These are phyloP conservation scores for Gamsiella multidivaricata DNA, from an alignment of 192 early-diverging fungal species.

Conservation along the genomic window DNA sequence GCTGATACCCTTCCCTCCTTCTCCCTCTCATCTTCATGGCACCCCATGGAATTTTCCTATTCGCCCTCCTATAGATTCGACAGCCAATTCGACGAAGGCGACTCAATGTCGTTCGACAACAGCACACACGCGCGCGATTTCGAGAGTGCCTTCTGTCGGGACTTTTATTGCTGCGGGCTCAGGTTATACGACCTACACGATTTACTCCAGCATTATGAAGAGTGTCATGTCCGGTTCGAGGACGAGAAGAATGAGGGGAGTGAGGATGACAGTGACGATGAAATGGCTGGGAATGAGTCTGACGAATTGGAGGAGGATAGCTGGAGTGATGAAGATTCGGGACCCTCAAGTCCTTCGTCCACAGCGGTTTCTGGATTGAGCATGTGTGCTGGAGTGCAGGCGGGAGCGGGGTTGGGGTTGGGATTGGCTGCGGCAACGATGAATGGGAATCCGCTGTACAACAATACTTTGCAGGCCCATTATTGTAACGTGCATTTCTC, in stretches of 20 bases:
- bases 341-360: slow-evolving; percentile 25
- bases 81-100: slow-evolving; percentile 11
- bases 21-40: neutral
- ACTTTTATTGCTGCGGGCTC: slow-evolving; percentile 94
- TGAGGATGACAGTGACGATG: neutral
- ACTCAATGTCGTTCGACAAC: neutral
- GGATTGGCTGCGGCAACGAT: too few relatives aligned
- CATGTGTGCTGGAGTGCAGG: too few relatives aligned
- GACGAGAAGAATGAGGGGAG: slow-evolving; percentile 73
- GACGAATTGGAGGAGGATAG: neutral
- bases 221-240: slow-evolving; percentile 90
- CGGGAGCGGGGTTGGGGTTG: too few relatives aligned
- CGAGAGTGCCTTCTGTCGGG: slow-evolving; percentile 90
- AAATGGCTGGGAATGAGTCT: slow-evolving; percentile 1
- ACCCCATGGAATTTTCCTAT: slow-evolving; percentile 7
- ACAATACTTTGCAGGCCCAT: too few relatives aligned
- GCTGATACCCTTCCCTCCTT: neutral
- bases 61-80: slow-evolving; percentile 12
- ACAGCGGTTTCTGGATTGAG: too few relatives aligned
- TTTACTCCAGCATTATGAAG: slow-evolving; percentile 95
- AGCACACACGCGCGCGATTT: slow-evolving; percentile 71
- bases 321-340: slow-evolving; percentile 40
- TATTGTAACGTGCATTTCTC: too few relatives aligned
- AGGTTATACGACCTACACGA: slow-evolving; percentile 89
- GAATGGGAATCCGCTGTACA: too few relatives aligned